These are phyloP conservation scores for Phalaenopsis aphrodite DNA, from an alignment of 106 monocot genomes.

Conservation along the genomic window DNA sequence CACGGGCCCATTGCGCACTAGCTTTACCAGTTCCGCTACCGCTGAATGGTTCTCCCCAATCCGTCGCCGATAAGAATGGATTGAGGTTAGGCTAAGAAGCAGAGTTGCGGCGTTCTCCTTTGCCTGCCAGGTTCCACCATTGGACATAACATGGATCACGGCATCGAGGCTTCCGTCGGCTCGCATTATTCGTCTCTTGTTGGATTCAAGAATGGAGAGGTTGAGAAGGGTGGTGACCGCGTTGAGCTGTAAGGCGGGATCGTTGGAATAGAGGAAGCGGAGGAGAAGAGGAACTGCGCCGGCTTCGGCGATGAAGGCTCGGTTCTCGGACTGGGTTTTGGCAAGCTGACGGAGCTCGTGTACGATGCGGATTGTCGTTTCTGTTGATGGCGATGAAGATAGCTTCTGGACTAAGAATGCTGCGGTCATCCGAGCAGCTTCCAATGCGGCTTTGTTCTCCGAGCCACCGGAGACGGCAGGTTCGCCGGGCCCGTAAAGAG, in stretches of 20 bases:
- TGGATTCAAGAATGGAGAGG: constrained; percentile 76
- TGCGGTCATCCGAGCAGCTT: constrained; percentile 78
- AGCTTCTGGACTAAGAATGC: constrained; percentile 59
- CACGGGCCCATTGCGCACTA: constrained; percentile 38
- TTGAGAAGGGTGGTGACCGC: constrained; percentile 79
- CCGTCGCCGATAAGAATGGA: constrained; percentile 49
- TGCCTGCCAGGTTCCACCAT: constrained; percentile 55
- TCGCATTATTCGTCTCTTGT: constrained; percentile 69
- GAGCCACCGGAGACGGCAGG: neutral
- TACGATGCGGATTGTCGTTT: constrained; percentile 50
- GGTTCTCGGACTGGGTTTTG: constrained; percentile 40
- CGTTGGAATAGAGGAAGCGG: constrained; percentile 41
- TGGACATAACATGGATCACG: constrained; percentile 33
- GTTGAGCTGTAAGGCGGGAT: constrained; percentile 50
- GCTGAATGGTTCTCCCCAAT: constrained; percentile 34
- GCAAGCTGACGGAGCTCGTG: constrained; percentile 74
- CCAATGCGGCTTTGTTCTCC: constrained; percentile 60
- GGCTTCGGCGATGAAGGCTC: constrained; percentile 60
- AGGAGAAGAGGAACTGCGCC: constrained; percentile 68
- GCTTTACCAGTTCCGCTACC: constrained; percentile 27
- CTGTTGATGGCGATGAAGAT: constrained; percentile 10
- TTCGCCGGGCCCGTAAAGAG: neutral
- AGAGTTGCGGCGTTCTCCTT: constrained; percentile 77
- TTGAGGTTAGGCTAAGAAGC: constrained; percentile 40
- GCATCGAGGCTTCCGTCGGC: constrained; percentile 44